Percentiles rank a stretch among this genome's conserved stretches.
phyloP scores from a whole-genome alignment of 352 stramenopile genomes.

The Blastocystis sp. region DNA sequence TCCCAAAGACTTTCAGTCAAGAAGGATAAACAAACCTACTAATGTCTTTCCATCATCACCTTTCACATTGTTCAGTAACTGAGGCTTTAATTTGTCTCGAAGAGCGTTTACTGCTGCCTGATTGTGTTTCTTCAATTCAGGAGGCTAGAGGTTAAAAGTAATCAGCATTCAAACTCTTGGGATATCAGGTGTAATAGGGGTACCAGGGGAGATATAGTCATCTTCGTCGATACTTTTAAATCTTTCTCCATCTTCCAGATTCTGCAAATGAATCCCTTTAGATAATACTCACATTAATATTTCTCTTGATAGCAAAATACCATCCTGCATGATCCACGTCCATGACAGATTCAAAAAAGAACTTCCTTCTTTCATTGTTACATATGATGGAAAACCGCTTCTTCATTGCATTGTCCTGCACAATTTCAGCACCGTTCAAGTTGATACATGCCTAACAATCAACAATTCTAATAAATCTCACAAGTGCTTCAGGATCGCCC shows the following conservation, averaged over 20 bases:
- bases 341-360: conserved; percentile 34
- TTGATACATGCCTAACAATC: conserved; percentile 46
- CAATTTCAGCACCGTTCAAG: conserved; percentile 48
- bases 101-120: neutral
- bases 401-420: conserved; percentile 28
- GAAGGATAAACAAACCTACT: neutral
- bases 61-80: conserved; percentile 35
- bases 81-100: neutral
- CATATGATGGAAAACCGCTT: conserved; percentile 59
- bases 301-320: conserved; percentile 35
- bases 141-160: neutral
- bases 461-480: neutral
- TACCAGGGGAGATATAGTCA: conserved; percentile 41
- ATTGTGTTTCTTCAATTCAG: conserved; percentile 56
- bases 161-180: neutral
- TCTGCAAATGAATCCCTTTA: neutral
- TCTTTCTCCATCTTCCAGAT: conserved; percentile 35
- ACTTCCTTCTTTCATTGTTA: conserved; percentile 9
- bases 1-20: conserved; percentile 4
- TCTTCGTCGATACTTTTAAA: conserved; percentile 62
- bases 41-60: conserved; percentile 25
- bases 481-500: conserved; percentile 30
- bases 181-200: conserved; percentile 25
- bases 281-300: conserved; percentile 23
- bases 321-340: conserved; percentile 40